Percentiles rank a stretch among this genome's conserved stretches.
phyloP scores from a whole-genome alignment of 2,329 filamentous ascomycete genomes.

The Neocucurbitaria cava region DNA sequence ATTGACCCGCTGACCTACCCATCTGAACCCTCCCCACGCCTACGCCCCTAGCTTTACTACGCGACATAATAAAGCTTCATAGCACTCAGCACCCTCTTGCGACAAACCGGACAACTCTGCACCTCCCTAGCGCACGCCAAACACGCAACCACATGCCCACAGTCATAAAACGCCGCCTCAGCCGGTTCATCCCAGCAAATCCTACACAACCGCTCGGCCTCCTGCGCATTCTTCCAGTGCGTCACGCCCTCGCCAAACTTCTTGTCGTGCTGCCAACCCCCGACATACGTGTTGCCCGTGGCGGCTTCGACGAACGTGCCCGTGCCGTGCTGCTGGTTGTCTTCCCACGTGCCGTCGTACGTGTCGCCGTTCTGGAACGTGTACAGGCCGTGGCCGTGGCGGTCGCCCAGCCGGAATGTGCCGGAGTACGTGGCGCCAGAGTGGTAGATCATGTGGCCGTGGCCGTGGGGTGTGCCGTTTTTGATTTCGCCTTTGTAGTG shows the following conservation, averaged over 20 bases:
- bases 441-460: constrained; percentile 61
- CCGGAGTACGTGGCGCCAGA: constrained; percentile 64
- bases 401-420: constrained; percentile 59
- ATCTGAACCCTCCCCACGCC: neutral
- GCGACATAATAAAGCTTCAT: constrained; percentile 62
- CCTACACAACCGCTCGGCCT: constrained; percentile 65
- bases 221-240: constrained; percentile 67
- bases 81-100: constrained; percentile 62
- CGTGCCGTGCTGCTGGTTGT: constrained; percentile 69
- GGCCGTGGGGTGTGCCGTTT: constrained; percentile 59
- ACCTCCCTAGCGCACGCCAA: constrained; percentile 65
- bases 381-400: constrained; percentile 64
- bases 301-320: constrained; percentile 63
- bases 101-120: constrained; percentile 67
- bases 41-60: too few relatives aligned
- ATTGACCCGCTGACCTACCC: too few relatives aligned
- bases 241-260: constrained; percentile 68
- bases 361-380: constrained; percentile 71
- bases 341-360: constrained; percentile 63
- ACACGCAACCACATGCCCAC: constrained; percentile 69
- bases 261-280: constrained; percentile 67
- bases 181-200: constrained; percentile 69
- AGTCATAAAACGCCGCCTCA: constrained; percentile 68
- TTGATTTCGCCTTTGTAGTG: constrained; percentile 63
- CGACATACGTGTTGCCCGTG: constrained; percentile 67